Evolutionary conservation across 73 alveolate species (phyloP), one percentile per base, ranked within the genome.

Genomic region (Symbiodinium pilosum): DNA sequence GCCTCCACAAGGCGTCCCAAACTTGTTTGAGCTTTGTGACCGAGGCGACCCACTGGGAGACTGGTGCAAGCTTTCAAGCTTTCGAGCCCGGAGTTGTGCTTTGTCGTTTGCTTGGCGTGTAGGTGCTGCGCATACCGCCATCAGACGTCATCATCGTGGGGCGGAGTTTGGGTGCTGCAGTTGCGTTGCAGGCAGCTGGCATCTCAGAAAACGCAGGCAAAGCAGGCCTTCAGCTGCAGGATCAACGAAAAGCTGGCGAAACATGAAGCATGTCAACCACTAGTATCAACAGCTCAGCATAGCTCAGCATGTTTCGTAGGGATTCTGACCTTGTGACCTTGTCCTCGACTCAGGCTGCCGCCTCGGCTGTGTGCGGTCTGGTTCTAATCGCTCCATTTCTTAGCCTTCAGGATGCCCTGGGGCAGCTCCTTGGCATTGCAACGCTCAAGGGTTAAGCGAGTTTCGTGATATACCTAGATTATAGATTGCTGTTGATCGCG

Each of bases 121-220:
- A 91, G 97, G 97, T 91, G 52, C 81, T 91, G 71, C 81, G 81
- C 39, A 86, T 69, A 59, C 89, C 87, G 21, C 77, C 88, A 26
- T 85, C 97, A 21, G 97, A 91, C 69, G 43, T 91, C 81, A 91
- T 91, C 9, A 52, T 91, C 38, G 12, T 91, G 44, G 97, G 97
- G 42, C 88, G 97, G 43, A 69, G 89, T 86, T 40, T 91, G 97
- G 97, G 97, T 18, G 88, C 97, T 4, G 97, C 97, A 4, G 89
- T 71, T 32, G 97, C 97, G 4, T 43, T 91, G 97, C 52, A 64
- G 28, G 52, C 52, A 88, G 97, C 69, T n/a, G 42, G 85, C 44
- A 73, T 1, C 41, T 30, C 85, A 36, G 85, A 8, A 6, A 30
- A 30, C 36, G 21, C 39, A 26, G 30, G 39, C 12, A 12, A 5